Conservation (phyloP, 345 rosid species). For the Arabis alpina region DNA sequence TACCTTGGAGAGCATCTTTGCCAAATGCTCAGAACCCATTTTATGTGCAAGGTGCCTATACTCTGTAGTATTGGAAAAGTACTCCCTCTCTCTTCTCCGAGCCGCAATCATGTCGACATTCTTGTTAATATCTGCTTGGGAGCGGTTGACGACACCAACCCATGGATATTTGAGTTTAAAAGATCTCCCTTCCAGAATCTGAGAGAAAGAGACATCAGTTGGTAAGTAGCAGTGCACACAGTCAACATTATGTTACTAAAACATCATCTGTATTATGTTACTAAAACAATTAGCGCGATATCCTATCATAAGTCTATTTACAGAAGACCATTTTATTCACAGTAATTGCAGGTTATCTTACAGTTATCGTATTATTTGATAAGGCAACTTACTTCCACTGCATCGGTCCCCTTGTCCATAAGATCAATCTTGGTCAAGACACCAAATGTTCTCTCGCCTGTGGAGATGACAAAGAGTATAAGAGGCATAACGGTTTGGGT, state of each 20-base stretch:
- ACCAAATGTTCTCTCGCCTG: slow-evolving; percentile 98
- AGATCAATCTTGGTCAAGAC: slow-evolving; percentile 99
- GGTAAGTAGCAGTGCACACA: slow-evolving; percentile 25
- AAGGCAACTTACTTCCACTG: slow-evolving; percentile 82
- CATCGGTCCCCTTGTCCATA: slow-evolving; percentile 99
- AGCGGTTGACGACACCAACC: slow-evolving; percentile 99
- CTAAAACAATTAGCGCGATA: slow-evolving; percentile 6
- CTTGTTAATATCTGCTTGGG: slow-evolving; percentile 98
- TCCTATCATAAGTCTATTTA: slow-evolving; percentile 18
- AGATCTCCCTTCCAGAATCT: slow-evolving; percentile 94
- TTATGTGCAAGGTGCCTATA: slow-evolving; percentile 94
- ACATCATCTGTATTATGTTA: slow-evolving; percentile 9
- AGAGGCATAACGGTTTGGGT: slow-evolving; percentile 12
- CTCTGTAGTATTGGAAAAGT: slow-evolving; percentile 82
- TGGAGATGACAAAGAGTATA: slow-evolving; percentile 36
- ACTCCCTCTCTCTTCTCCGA: slow-evolving; percentile 92
- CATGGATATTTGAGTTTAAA: slow-evolving; percentile 92
- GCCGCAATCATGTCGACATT: slow-evolving; percentile 99
- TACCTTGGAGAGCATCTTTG: slow-evolving; percentile 95
- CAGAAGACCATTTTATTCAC: neutral
- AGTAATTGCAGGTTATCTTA: slow-evolving; percentile 23
- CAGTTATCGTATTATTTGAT: slow-evolving; percentile 16
- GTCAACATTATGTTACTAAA: slow-evolving; percentile 14
- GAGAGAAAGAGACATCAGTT: slow-evolving; percentile 31
- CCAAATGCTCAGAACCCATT: slow-evolving; percentile 99